Evolutionary conservation across 202 grass and related monocot genomes (phyloP), one percentile per base, ranked within the genome.

Genomic region (Digitaria exilis): DNA sequence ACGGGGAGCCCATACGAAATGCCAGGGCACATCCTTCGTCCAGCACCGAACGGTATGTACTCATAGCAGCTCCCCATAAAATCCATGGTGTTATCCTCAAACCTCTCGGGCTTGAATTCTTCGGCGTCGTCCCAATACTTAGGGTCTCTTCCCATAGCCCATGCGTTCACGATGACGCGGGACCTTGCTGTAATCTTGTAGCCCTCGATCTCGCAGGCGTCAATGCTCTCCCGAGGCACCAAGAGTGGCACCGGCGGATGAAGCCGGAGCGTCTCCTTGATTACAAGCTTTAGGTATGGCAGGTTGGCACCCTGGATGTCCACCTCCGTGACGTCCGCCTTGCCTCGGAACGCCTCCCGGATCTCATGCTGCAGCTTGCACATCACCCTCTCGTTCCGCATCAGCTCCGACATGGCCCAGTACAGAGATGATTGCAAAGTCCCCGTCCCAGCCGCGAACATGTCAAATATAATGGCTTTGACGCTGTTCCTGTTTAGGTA

Each of bases 321-420:
- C 8, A 7, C 32, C 18, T 65, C 32, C 30, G 63, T 11, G 7
- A 65, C 32, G 7, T 8, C 8, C 32, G 30, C 32, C 26, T 71
- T 31, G 3, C 44, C 69, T 0, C 9, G 69, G 69, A 71, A 71
- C 26, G 44, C 69, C 1, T 4, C 13, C 6, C 67, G 22, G 24
- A 70, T 28, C 24, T 70, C 67, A 1, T 0, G 0, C 15, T 49
- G 43, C 24, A 49, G 43, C 68, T 71, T 49, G 68, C 3, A 0
- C 43, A 71, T 49, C 7, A 71, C 87, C 7, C 56, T 65, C 28
- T 17, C 2, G 74, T 78, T 83, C 37, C 28, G 31, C 58, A 79
- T 67, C 48, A 88, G 86, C 74, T 88, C 80, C 3, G 86, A 71
- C 86, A 79, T 79, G 32, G 22, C 62, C 86, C 86, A 88, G 14